A percentile compares a stretch with the other conserved stretches of the same genome.
These are phyloP conservation scores for Cyclotella sp. DNA, from an alignment of 108 stramenopile genomes.

Conservation along the genomic window DNA sequence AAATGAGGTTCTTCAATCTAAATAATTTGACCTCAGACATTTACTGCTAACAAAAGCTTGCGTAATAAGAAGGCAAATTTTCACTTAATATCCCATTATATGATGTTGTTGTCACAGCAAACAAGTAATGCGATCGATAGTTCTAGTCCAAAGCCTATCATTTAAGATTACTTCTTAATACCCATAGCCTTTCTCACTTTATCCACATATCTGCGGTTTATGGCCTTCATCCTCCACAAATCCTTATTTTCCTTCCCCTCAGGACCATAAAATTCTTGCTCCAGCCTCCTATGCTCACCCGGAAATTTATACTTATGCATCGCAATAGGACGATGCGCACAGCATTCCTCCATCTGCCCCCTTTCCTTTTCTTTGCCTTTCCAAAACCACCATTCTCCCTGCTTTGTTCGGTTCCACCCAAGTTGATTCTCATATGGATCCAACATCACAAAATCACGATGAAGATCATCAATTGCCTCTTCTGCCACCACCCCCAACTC, in stretches of 20 bases:
- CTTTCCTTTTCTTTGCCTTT: conserved; percentile 31
- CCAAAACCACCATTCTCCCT: conserved; percentile 57
- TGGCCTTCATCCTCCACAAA: conserved; percentile 5
- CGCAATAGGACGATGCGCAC: conserved; percentile 37
- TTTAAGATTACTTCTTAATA: no score
- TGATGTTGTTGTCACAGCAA: no score
- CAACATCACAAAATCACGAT: conserved; percentile 24
- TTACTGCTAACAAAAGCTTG: no score
- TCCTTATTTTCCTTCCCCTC: conserved; percentile 1
- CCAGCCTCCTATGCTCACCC: not conserved
- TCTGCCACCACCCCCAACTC: conserved; percentile 24
- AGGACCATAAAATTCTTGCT: conserved; percentile 42
- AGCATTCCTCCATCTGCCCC: conserved; percentile 49
- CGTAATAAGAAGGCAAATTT: no score
- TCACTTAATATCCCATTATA: no score
- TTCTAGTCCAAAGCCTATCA: no score
- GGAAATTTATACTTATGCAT: conserved; percentile 43
- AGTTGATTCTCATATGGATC: conserved; percentile 29
- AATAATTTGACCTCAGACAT: no score
- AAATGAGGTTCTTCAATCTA: no score
- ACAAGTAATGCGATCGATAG: no score
- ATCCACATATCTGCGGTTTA: conserved; percentile 13
- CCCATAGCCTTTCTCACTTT: conserved; percentile 45
- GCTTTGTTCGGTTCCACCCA: conserved; percentile 39
- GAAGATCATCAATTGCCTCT: conserved; percentile 23